Evolutionary conservation across 176 grass and related monocot species (phyloP).

Genomic region (Calamus simplicifolius): DNA sequence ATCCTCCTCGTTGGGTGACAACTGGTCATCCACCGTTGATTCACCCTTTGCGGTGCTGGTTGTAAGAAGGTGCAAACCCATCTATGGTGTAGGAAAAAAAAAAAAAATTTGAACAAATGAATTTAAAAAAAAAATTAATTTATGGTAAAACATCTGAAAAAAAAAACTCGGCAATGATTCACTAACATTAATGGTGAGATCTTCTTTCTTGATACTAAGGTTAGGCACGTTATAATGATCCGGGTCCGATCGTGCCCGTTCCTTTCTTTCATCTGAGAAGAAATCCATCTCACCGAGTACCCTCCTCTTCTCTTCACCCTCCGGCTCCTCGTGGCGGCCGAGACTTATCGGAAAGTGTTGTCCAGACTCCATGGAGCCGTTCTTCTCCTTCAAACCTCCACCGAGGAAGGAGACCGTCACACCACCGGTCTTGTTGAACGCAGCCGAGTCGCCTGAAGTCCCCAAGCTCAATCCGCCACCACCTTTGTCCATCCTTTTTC

Average conservation of each 20-base stretch:
- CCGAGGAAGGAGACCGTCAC: too few relatives aligned
- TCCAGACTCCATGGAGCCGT: slow-evolving; percentile 6
- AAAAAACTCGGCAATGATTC: neutral
- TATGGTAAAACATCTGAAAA: neutral
- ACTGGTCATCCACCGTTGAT: slow-evolving; percentile 53
- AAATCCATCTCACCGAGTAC: slow-evolving; percentile 60
- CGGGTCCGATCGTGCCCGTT: slow-evolving; percentile 7
- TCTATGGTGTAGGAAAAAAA: neutral
- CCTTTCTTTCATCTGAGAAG: slow-evolving; percentile 76
- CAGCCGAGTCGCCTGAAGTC: slow-evolving; percentile 24
- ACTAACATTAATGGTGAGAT: slow-evolving; percentile 67
- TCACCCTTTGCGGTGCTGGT: slow-evolving; percentile 61
- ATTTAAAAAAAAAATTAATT: too few relatives aligned
- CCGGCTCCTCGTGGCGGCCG: too few relatives aligned
- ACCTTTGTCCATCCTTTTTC: neutral
- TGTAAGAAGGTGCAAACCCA: slow-evolving; percentile 39
- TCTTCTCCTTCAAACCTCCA: too few relatives aligned
- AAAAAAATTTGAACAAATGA: neutral
- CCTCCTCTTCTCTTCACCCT: too few relatives aligned
- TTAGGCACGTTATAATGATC: slow-evolving; percentile 20
- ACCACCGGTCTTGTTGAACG: slow-evolving; percentile 12
- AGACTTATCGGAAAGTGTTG: neutral
- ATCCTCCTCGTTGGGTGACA: slow-evolving; percentile 27
- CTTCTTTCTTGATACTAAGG: slow-evolving; percentile 43
- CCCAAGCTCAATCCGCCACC: slow-evolving; percentile 31